Conservation (phyloP, 768 basidiomycete species). For the Kwoniella botswanensis region DNA sequence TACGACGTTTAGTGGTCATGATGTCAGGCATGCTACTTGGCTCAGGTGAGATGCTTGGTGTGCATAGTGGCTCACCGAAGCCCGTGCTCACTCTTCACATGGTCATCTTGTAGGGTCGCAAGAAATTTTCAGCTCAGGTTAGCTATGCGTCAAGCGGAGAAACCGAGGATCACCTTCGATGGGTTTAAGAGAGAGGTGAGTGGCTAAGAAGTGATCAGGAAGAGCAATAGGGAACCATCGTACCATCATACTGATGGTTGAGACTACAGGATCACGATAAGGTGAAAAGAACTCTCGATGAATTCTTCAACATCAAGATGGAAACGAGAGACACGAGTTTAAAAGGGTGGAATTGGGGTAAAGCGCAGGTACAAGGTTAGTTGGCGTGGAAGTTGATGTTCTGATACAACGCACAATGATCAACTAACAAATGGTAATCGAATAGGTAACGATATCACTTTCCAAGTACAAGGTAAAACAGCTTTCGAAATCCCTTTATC, state of each 20-base stretch:
- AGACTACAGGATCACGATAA: slow-evolving; percentile 80
- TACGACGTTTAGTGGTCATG: slow-evolving; percentile 38
- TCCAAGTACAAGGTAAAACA: slow-evolving; percentile 82
- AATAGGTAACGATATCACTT: slow-evolving; percentile 86
- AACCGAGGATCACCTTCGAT: slow-evolving; percentile 81
- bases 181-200: slow-evolving; percentile 88
- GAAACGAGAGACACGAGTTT: slow-evolving; percentile 85
- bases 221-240: neutral
- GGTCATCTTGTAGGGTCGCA: slow-evolving; percentile 65
- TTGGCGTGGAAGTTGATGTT: neutral
- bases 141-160: slow-evolving; percentile 69
- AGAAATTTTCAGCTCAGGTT: slow-evolving; percentile 88
- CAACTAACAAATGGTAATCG: neutral
- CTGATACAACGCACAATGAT: too few species aligned
- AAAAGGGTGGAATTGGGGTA: slow-evolving; percentile 99
- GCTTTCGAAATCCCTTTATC: slow-evolving; percentile 87
- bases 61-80: too few species aligned
- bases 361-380: slow-evolving; percentile 88
- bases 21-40: slow-evolving; percentile 48
- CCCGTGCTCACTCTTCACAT: neutral
- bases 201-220: slow-evolving; percentile 9
- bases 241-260: neutral
- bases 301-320: slow-evolving; percentile 80
- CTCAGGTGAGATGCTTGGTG: slow-evolving; percentile 22
- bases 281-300: slow-evolving; percentile 77